Evolutionary conservation across 2,329 filamentous ascomycete species (phyloP).

Genomic region (Podosphaera fusca): DNA sequence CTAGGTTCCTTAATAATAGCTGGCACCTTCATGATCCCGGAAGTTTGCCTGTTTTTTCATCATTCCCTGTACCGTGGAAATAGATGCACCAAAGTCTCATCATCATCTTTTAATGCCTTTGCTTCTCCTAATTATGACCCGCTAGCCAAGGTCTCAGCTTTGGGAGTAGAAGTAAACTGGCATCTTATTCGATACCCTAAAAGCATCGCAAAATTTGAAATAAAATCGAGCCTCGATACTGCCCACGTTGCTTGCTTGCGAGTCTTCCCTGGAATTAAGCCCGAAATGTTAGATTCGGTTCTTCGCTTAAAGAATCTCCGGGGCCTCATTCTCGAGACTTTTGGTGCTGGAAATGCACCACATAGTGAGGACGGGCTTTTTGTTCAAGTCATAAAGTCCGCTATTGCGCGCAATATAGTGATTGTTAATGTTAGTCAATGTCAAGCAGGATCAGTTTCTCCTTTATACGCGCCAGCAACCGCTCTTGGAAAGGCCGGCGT

Average conservation of each 20-base stretch:
- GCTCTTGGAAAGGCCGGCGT: slow-evolving; percentile 42
- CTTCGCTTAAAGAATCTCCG: slow-evolving; percentile 36
- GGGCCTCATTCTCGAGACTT: slow-evolving; percentile 47
- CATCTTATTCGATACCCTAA: slow-evolving; percentile 34
- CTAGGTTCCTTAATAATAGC: slow-evolving; percentile 47
- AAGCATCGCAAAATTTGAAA: slow-evolving; percentile 32
- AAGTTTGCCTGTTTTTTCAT: slow-evolving; percentile 55
- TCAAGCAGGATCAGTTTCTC: slow-evolving; percentile 28
- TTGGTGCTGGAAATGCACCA: slow-evolving; percentile 49
- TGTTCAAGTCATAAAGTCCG: slow-evolving; percentile 37
- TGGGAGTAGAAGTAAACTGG: slow-evolving; percentile 41
- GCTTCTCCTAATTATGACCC: slow-evolving; percentile 42
- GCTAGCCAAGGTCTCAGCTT: slow-evolving; percentile 35
- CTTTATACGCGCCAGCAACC: slow-evolving; percentile 34
- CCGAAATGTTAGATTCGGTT: slow-evolving; percentile 46
- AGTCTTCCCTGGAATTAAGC: slow-evolving; percentile 50
- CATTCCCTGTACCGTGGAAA: slow-evolving; percentile 48
- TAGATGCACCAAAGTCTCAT: slow-evolving; percentile 42
- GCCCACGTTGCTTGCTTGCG: slow-evolving; percentile 46
- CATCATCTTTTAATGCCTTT: slow-evolving; percentile 46
- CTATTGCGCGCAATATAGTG: slow-evolving; percentile 41
- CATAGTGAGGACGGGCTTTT: slow-evolving; percentile 34
- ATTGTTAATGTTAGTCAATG: slow-evolving; percentile 53
- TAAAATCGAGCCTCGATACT: slow-evolving; percentile 38
- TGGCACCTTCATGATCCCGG: slow-evolving; percentile 51